Evolutionary conservation across 805 yeast species (phyloP).

Genomic region (Candida easanensis): DNA sequence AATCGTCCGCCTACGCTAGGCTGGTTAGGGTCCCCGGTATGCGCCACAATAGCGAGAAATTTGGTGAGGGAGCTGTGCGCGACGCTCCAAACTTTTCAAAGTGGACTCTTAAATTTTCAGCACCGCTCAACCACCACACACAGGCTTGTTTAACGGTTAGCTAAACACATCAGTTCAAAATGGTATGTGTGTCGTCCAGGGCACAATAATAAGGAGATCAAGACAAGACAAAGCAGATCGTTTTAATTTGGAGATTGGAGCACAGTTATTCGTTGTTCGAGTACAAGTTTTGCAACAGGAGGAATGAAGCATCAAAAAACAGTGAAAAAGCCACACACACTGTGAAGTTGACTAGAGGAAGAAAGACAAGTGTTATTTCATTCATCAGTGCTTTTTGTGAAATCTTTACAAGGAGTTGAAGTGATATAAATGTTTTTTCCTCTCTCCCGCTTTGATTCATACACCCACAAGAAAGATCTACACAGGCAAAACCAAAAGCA

Average conservation of each 20-base stretch:
- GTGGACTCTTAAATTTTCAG: conserved; percentile 15
- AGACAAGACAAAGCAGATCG: background rate
- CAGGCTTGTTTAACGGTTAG: conserved; percentile 4
- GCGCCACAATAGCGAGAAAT: conserved; percentile 1
- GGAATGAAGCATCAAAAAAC: background rate
- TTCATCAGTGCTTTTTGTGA: no score
- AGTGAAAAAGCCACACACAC: no score
- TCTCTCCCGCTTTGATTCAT: no score
- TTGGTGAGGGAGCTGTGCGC: background rate
- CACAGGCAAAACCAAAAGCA: no score
- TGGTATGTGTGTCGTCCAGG: conserved; percentile 20
- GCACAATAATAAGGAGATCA: conserved; percentile 1
- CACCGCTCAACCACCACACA: conserved; percentile 8
- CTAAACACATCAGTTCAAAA: conserved; percentile 23
- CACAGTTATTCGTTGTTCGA: background rate
- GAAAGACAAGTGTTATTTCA: background rate
- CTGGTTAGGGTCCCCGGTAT: background rate
- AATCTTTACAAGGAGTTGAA: no score
- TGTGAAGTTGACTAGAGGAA: background rate
- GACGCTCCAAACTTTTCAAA: conserved; percentile 20
- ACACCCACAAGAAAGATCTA: no score
- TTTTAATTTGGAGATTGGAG: background rate
- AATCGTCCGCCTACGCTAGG: background rate
- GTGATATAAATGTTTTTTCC: no score
- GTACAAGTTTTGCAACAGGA: background rate